phyloP scores from a whole-genome alignment of 805 yeast species.

The Blastobotrys robertii region DNA sequence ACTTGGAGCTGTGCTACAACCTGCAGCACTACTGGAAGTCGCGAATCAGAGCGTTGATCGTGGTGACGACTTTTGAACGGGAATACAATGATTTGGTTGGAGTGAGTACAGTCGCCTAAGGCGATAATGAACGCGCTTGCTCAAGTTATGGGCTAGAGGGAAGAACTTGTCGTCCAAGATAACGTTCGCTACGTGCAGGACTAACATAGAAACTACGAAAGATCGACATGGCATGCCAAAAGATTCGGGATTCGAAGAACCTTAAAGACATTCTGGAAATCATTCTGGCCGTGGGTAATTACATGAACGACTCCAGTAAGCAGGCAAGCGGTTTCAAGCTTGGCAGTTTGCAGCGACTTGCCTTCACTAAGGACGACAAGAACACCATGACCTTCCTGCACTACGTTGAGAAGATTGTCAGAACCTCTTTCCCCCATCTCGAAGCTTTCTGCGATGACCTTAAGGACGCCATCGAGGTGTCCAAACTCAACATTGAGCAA shows the following conservation, averaged over 20 bases:
- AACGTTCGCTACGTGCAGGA: not conserved
- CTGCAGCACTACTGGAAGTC: conserved; percentile 87
- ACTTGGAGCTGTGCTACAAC: conserved; percentile 72
- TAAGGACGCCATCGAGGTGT: conserved; percentile 45
- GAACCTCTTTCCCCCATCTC: conserved; percentile 74
- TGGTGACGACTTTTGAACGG: conserved; percentile 60
- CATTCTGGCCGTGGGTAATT: conserved; percentile 86
- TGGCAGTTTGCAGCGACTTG: conserved; percentile 79
- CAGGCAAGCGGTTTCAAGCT: conserved; percentile 90
- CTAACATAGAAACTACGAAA: conserved; percentile 46
- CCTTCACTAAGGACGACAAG: conserved; percentile 80
- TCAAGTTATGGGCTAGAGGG: not conserved
- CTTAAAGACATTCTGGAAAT: conserved; percentile 69
- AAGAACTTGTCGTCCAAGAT: not conserved
- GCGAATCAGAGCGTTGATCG: conserved; percentile 71
- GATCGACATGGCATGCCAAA: conserved; percentile 64
- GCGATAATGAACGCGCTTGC: not conserved
- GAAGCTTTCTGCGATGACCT: conserved; percentile 68
- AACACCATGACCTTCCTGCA: conserved; percentile 85
- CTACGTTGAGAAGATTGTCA: conserved; percentile 81
- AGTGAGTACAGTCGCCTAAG: conserved; percentile 1
- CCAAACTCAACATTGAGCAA: conserved; percentile 76
- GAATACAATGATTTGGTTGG: conserved; percentile 65
- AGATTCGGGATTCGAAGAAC: conserved; percentile 54
- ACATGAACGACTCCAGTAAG: conserved; percentile 87